Percentiles rank a stretch among this genome's conserved stretches.
Conservation (phyloP, 257 asterid species). For the Orobanche coerulescens region DNA sequence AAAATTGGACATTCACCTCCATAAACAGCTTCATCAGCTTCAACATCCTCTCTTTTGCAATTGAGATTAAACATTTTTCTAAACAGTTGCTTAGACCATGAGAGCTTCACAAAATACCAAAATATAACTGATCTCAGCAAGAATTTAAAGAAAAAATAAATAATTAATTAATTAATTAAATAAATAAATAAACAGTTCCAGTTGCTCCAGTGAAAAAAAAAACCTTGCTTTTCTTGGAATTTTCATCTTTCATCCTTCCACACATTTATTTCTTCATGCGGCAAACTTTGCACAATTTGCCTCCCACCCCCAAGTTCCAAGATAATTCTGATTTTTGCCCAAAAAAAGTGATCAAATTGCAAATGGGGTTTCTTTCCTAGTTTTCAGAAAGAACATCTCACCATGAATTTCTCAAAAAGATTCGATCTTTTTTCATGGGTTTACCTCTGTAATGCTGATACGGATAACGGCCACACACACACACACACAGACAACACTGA, state of each 20-base stretch:
- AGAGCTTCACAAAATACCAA: conserved; percentile 51
- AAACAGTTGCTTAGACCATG: conserved; percentile 87
- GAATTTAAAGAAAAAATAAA: no score
- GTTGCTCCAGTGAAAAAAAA: conserved; percentile 1
- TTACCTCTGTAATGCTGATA: conserved; percentile 14
- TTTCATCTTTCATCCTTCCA: conserved; percentile 81
- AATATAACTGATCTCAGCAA: conserved; percentile 36
- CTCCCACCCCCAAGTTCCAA: conserved; percentile 26
- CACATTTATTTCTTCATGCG: conserved; percentile 59
- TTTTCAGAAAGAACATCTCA: conserved; percentile 13
- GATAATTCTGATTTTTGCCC: conserved; percentile 24
- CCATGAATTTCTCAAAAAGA: conserved; percentile 22
- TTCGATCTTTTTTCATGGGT: conserved; percentile 26
- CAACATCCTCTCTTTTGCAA: conserved; percentile 62
- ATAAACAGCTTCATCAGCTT: conserved; percentile 63
- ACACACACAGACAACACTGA: conserved; percentile 7
- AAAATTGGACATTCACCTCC: conserved; percentile 42
- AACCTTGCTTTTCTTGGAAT: conserved; percentile 85
- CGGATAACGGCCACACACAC: background rate
- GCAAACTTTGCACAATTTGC: conserved; percentile 25
- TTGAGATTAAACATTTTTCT: conserved; percentile 83
- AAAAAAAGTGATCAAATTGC: conserved; percentile 18
- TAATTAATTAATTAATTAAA: background rate
- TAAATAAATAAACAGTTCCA: no score
- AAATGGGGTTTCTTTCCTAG: conserved; percentile 35